Evolutionary conservation across 192 early-diverging fungal species (phyloP), one percentile per base, ranked within the genome.

Genomic region (Coemansia sp.): DNA sequence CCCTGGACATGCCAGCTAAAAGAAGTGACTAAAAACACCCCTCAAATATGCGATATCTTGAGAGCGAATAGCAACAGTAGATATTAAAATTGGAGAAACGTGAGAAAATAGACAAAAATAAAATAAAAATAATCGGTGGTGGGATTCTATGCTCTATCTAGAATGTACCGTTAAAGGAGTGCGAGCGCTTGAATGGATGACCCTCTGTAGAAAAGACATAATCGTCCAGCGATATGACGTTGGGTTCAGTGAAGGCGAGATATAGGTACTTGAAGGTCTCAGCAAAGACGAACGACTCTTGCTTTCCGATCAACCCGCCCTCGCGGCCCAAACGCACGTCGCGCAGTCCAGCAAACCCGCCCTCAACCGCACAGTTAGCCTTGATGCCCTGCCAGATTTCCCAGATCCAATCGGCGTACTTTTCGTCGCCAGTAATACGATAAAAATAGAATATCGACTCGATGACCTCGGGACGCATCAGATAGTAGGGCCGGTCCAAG

Each of bases 201-300:
- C 93, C 95, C 74, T 97, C 97, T 9, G 97, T 99, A 61, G 95
- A 97, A 80, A 98, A 93, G 3, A 98, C 91, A 78, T 90, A 96
- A 66, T 93, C 78, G 70, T 94, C 91, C 61, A 96, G 82, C 40
- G 91, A 85, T 49, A 94, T 77, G 34, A 86, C 78, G 69, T 89
- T 76, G 40, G 87, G 83, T 24, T 88, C 78, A 39, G 85, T 81
- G 68, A 94, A 97, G 38, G 95, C 84, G 70, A 98, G 71, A 69
- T 93, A 98, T 12, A 95, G 80, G 75, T 99, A 99, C 83, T 99
- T 99, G 77, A 99, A 87, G 6, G 95, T 96, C 75, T 99, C 97
- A 8, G 95, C 92, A 68, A 97, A 86, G 62, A 98, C 93, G 79
- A 95, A 98, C 59, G 88, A 89, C 66, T 86, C 85, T 60, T 82